Conservation (phyloP, 1,139 yeast species). For the Hyphopichia wangnamkhiaoensis region DNA sequence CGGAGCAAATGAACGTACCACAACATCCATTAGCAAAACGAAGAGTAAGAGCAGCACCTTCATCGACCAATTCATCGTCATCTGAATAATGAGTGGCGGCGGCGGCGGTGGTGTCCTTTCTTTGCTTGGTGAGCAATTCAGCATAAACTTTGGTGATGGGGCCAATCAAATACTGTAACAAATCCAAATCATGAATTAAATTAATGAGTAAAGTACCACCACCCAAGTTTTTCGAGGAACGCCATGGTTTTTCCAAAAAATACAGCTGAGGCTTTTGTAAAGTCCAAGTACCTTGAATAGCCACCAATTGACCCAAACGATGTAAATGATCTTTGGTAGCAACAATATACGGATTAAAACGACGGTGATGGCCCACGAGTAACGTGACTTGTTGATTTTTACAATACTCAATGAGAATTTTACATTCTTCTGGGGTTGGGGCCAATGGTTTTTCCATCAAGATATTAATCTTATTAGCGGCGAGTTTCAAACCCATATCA, state of each 20-base stretch:
- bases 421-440: constrained; percentile 37
- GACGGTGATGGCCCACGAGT: constrained; percentile 45
- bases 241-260: constrained; percentile 42
- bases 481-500: constrained; percentile 33
- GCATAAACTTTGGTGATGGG: constrained; percentile 42
- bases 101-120: no score
- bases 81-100: constrained; percentile 10
- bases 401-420: constrained; percentile 30
- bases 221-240: constrained; percentile 33
- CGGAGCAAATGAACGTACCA: constrained; percentile 45
- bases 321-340: constrained; percentile 32
- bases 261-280: constrained; percentile 37
- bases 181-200: constrained; percentile 44
- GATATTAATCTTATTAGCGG: constrained; percentile 35
- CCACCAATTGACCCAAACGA: constrained; percentile 33
- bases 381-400: constrained; percentile 27
- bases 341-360: constrained; percentile 45
- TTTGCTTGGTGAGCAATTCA: constrained; percentile 33
- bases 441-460: constrained; percentile 46
- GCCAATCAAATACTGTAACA: constrained; percentile 42
- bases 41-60: constrained; percentile 44
- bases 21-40: constrained; percentile 39
- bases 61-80: constrained; percentile 32
- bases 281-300: constrained; percentile 46
- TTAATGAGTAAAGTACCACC: constrained; percentile 45